Base-by-base conservation (phyloP, 768 basidiomycete species). In the Sarcodon aspratus region DNA sequence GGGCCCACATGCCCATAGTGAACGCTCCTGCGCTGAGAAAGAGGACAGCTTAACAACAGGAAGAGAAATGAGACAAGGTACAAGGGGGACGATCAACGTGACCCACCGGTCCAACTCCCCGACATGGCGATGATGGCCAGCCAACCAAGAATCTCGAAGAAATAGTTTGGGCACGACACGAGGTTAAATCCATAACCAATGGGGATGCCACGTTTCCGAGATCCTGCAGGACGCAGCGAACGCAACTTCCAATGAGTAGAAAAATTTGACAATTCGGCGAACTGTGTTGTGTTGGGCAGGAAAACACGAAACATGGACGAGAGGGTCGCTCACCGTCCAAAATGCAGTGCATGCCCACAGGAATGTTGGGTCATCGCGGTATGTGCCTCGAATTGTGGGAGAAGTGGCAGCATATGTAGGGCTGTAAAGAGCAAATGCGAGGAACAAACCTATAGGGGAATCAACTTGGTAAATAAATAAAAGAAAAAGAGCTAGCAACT, bases 111-210 rank as follows among this genome's bases (percentile, higher is more conserved):
- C 55, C 76, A 69, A 58, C 83, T 87, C 32, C 81, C 77, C 2
- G 92, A 92, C 80, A 98, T 82, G 17, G 71, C 70, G 18, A 74
- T 74, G 45, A 96, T 72, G 12, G 74, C 69, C 4, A 71, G 58
- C 21, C 95, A 96, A 0, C 69, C 83, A 21, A 95, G 51, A 7
- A 69, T 74, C 67, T 99, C 96, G 59, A 94, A 97, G 61, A 88
- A 81, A 68, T 99, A 99, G 65, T 99, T 97, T 12, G 95, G 91
- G 70, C 78, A 86, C 7, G 89, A 85, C 36, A 94, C 75, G 15
- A 78, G 66, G 48, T 79, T 71, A 68, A 97, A 99, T 6, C 93
- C 94, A 55, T 92, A 95, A 21, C 96, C 95, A 15, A 71, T 67
- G 0, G 96, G 96, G 55, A 96, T 84, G n/a, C 75, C 82, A 45